Conservation (phyloP, 495 filamentous ascomycete species). For the Penicillium samsonianum region DNA sequence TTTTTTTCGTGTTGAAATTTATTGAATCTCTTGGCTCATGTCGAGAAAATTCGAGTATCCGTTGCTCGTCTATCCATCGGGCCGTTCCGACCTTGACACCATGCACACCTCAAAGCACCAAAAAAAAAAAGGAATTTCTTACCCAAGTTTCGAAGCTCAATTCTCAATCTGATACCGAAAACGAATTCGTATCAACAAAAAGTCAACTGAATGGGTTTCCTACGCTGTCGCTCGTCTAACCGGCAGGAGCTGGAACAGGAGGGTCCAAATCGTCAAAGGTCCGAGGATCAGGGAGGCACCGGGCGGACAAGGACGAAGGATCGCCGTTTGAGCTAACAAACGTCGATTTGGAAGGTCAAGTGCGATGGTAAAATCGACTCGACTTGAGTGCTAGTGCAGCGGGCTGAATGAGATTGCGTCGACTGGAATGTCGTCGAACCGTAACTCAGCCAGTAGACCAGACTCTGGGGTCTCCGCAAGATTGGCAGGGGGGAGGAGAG, state of each 20-base stretch:
- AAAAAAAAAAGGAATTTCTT: constrained; percentile 27
- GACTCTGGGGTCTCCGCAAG: constrained; percentile 46
- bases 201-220: constrained; percentile 34
- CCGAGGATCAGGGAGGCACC: constrained; percentile 40
- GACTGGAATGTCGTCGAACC: constrained; percentile 34
- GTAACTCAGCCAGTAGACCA: constrained; percentile 31
- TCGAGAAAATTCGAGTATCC: not conserved
- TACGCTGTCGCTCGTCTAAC: constrained; percentile 49
- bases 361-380: constrained; percentile 49
- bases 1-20: not conserved
- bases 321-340: constrained; percentile 55
- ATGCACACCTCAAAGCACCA: constrained; percentile 18
- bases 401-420: constrained; percentile 27
- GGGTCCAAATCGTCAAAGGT: constrained; percentile 36
- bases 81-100: constrained; percentile 12
- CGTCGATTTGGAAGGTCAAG: constrained; percentile 45
- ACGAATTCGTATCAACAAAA: constrained; percentile 28
- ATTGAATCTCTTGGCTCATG: not conserved
- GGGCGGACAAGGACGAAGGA: constrained; percentile 32
- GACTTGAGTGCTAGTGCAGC: constrained; percentile 45
- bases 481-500: constrained; percentile 55
- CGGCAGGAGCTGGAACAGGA: constrained; percentile 49
- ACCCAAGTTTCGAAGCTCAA: constrained; percentile 37
- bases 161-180: constrained; percentile 27
- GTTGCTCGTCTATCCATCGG: constrained; percentile 6